Conservation (phyloP, 768 basidiomycete genomes). For the Jaapia argillacea region DNA sequence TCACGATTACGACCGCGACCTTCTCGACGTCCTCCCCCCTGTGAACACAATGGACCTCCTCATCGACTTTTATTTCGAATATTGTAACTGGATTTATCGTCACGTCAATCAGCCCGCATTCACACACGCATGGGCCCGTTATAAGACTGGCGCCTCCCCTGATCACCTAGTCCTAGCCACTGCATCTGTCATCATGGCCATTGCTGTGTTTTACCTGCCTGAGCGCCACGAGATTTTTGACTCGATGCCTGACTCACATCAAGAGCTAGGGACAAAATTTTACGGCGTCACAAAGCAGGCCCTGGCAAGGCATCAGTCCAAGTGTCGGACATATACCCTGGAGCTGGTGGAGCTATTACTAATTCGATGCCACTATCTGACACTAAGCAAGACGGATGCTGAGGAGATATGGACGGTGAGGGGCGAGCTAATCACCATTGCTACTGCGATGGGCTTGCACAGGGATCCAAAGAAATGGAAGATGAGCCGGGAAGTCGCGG, state of each 20-base stretch:
- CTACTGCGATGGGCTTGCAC: constrained; percentile 76
- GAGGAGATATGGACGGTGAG: constrained; percentile 76
- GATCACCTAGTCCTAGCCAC: constrained; percentile 66
- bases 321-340: constrained; percentile 41
- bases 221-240: constrained; percentile 51
- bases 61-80: constrained; percentile 71
- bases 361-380: constrained; percentile 62
- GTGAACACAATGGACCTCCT: constrained; percentile 64
- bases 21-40: constrained; percentile 55
- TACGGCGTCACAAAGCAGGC: constrained; percentile 61
- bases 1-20: constrained; percentile 62
- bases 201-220: constrained; percentile 66
- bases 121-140: constrained; percentile 57
- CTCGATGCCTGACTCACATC: constrained; percentile 37
- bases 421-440: constrained; percentile 66
- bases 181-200: constrained; percentile 65
- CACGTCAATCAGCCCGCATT: constrained; percentile 62
- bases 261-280: constrained; percentile 55
- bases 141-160: constrained; percentile 54
- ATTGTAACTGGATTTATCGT: constrained; percentile 83
- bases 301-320: constrained; percentile 49
- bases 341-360: constrained; percentile 72
- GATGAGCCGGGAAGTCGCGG: constrained; percentile 59
- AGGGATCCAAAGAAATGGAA: constrained; percentile 77
- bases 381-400: constrained; percentile 61